phyloP scores from a whole-genome alignment of 2,329 filamentous ascomycete species.

The Colletotrichum sp. region DNA sequence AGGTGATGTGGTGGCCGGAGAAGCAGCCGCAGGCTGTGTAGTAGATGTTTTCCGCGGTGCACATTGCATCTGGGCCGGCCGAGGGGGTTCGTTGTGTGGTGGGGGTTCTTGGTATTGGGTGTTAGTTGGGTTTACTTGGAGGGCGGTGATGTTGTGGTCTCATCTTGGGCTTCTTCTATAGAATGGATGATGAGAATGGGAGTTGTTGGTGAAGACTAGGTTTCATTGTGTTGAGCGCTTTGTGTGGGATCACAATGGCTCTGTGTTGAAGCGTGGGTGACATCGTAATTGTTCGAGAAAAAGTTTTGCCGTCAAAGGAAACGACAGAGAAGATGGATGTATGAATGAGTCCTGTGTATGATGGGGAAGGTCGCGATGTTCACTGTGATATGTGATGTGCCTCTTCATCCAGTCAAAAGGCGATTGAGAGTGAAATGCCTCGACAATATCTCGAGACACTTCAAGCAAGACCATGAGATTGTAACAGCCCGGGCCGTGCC shows the following conservation, averaged over 20 bases:
- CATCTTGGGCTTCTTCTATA: background rate
- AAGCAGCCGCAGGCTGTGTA: slow-evolving; percentile 17
- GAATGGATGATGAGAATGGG: background rate
- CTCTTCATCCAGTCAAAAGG: background rate
- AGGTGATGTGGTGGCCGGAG: slow-evolving; percentile 1
- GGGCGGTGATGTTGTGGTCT: background rate
- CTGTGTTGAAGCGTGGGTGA: background rate
- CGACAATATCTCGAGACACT: background rate
- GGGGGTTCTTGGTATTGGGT: background rate
- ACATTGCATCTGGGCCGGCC: background rate
- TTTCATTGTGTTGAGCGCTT: background rate
- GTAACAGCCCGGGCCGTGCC: background rate
- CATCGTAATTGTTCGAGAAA: background rate
- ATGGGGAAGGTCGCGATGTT: background rate
- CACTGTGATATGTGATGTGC: background rate
- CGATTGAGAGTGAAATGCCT: background rate
- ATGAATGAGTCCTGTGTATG: background rate
- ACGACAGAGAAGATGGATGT: rapidly evolving
- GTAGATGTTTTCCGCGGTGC: slow-evolving; percentile 18
- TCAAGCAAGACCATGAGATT: background rate
- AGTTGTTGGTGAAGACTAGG: background rate
- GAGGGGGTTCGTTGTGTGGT: background rate
- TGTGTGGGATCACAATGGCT: background rate
- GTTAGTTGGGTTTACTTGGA: background rate
- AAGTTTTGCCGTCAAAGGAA: background rate